Percentiles rank a stretch among this genome's conserved stretches.
These are phyloP conservation scores for Camellia lanceoleosa DNA, from an alignment of 148 eudicot species.

Conservation along the genomic window DNA sequence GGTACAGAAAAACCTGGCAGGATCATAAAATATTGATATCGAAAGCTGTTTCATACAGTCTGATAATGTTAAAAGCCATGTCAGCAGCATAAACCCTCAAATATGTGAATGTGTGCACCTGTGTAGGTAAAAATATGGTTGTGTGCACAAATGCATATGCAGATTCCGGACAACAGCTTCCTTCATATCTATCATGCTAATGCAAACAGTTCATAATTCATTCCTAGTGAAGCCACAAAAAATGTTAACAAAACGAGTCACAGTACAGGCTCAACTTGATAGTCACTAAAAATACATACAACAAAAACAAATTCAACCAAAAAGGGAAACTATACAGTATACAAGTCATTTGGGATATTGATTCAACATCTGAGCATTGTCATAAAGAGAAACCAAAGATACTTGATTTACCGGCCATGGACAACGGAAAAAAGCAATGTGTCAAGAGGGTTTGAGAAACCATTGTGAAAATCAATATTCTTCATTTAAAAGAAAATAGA, in stretches of 20 bases:
- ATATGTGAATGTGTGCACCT: slow-evolving; percentile 22
- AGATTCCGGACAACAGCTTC: slow-evolving; percentile 47
- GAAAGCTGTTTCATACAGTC: slow-evolving; percentile 64
- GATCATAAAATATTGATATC: slow-evolving; percentile 49
- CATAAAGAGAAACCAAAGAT: neutral
- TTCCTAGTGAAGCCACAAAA: neutral
- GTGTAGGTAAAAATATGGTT: slow-evolving; percentile 19
- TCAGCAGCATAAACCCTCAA: slow-evolving; percentile 15
- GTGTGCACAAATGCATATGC: neutral
- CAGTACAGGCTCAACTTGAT: neutral
- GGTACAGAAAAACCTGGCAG: slow-evolving; percentile 96
- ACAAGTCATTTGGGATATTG: neutral
- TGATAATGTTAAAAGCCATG: slow-evolving; percentile 35
- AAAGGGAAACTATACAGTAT: neutral
- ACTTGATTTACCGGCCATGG: neutral
- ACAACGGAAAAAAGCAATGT: neutral
- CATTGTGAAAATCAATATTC: neutral
- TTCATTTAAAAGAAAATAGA: neutral
- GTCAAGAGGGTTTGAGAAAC: neutral
- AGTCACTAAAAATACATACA: neutral
- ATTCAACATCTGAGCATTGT: neutral
- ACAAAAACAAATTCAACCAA: neutral
- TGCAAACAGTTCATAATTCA: neutral
- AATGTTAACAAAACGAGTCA: neutral
- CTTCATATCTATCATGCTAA: slow-evolving; percentile 5